Evolutionary conservation across 2,329 filamentous ascomycete species (phyloP), one percentile per base, ranked within the genome.

Genomic region (Microsporum canis): DNA sequence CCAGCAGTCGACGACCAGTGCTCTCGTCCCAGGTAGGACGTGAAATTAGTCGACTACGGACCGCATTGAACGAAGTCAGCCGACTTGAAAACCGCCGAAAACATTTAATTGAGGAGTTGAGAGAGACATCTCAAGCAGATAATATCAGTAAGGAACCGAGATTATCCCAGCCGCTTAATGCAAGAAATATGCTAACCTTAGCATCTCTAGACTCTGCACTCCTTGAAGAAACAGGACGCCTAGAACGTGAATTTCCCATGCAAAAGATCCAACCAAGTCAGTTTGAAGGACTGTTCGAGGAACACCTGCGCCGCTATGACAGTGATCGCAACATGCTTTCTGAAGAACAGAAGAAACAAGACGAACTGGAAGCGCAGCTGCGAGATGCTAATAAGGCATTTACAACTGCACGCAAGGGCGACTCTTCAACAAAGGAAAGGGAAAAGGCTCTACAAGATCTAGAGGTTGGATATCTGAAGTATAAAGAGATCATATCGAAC

Each of bases 401-500:
- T 67, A 83, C 88, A 64, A 79, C 82, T 23, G 89, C 88, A 65
- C 83, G 86, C 59, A 81, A 80, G 43, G 84, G 86, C 2, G 88
- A 90, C 65, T 79, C 81, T 0, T 84, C 82, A 4, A 83, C 80
- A 1, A 82, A 80, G 63, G 91, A 95, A 70, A 84, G 94, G 12
- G 92, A 97, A 71, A 83, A 88, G 66, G 91, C 90, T 0, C 76
- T 99, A 57, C 94, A 99, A 73, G 85, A 83, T 64, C 79, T 99
- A 7, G 92, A 97, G 72, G 91, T 88, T 65, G 92, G 90, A 0
- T 97, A 95, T 71, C 85, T 91, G 73, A 95, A 92, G 75, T 97
- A 97, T 78, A 96, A 96, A 75, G 92, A 99, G 72, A 89, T 97
- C 61, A 85, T 96, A 61, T 89, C 84, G 65, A 96, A 97, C 70